These are phyloP conservation scores for Prunus dulcis DNA, from an alignment of 306 rosid genomes.

Conservation along the genomic window DNA sequence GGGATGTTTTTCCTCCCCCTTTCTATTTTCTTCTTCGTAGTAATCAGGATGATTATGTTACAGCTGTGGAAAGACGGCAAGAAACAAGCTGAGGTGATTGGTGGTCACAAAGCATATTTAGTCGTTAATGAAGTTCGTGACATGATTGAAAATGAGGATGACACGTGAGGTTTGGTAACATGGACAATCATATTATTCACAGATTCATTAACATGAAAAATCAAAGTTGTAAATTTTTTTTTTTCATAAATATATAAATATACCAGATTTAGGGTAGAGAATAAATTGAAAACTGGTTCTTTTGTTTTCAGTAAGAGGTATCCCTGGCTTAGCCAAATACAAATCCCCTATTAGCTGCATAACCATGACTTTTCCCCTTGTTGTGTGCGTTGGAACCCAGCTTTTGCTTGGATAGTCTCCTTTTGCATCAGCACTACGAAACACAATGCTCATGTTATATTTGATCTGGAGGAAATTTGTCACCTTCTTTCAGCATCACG, in stretches of 20 bases:
- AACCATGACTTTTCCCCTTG: not conserved
- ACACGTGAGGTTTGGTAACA: slow-evolving; percentile 22
- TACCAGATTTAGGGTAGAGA: not conserved
- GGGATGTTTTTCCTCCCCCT: not conserved
- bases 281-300: slow-evolving; percentile 2
- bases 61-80: slow-evolving; percentile 82
- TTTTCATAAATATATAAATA: not conserved
- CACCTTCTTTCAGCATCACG: not conserved
- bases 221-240: not conserved
- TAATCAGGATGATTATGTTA: slow-evolving; percentile 20
- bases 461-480: not conserved
- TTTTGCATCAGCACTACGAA: not conserved
- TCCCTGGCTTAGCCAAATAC: not conserved
- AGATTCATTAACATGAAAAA: not conserved
- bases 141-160: slow-evolving; percentile 61
- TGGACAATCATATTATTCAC: not conserved
- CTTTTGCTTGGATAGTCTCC: not conserved
- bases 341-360: not conserved
- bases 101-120: slow-evolving; percentile 70
- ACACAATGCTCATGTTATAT: not conserved
- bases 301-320: not conserved
- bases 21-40: not conserved
- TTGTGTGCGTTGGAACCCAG: not conserved
- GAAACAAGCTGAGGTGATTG: slow-evolving; percentile 75
- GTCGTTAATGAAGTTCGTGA: slow-evolving; percentile 62